phyloP scores from a whole-genome alignment of 2,329 filamentous ascomycete species.

The Amauroascus verrucosus region DNA sequence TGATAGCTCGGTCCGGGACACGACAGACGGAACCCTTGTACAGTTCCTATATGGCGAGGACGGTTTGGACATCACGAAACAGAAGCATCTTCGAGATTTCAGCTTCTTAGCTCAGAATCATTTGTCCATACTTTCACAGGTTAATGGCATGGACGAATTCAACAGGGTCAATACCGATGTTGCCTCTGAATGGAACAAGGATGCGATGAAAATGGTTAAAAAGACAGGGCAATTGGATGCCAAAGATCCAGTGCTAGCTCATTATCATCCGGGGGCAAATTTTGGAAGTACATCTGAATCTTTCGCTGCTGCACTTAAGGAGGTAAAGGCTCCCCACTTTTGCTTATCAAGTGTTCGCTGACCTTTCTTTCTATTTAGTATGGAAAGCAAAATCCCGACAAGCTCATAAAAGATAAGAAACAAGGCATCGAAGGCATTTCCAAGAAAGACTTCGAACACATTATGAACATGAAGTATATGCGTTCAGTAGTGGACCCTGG shows the following conservation, averaged over 20 bases:
- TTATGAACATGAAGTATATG: constrained; percentile 87
- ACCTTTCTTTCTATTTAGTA: constrained; percentile 42
- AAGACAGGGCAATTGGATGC: constrained; percentile 59
- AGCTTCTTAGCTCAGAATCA: constrained; percentile 83
- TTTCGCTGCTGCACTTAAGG: constrained; percentile 61
- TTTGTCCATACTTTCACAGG: constrained; percentile 63
- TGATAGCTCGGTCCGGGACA: constrained; percentile 82
- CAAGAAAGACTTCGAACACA: constrained; percentile 68
- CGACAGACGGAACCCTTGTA: constrained; percentile 77
- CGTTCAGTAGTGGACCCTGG: constrained; percentile 86
- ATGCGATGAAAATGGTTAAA: constrained; percentile 65
- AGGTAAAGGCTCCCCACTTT: constrained; percentile 33
- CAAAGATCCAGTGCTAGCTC: constrained; percentile 64
- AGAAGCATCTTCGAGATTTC: constrained; percentile 83
- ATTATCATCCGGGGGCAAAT: constrained; percentile 64
- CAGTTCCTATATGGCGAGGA: constrained; percentile 98
- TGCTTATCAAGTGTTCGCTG: neutral
- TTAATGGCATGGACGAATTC: constrained; percentile 54
- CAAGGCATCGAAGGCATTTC: constrained; percentile 37
- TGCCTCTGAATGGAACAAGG: constrained; percentile 50
- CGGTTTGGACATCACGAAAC: constrained; percentile 85
- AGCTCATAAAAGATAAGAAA: constrained; percentile 49
- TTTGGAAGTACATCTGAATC: constrained; percentile 76
- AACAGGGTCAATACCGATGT: constrained; percentile 56
- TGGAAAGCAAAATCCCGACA: constrained; percentile 61